These are phyloP conservation scores for Dentipellis sp. DNA, from an alignment of 768 basidiomycete species.

Conservation along the genomic window DNA sequence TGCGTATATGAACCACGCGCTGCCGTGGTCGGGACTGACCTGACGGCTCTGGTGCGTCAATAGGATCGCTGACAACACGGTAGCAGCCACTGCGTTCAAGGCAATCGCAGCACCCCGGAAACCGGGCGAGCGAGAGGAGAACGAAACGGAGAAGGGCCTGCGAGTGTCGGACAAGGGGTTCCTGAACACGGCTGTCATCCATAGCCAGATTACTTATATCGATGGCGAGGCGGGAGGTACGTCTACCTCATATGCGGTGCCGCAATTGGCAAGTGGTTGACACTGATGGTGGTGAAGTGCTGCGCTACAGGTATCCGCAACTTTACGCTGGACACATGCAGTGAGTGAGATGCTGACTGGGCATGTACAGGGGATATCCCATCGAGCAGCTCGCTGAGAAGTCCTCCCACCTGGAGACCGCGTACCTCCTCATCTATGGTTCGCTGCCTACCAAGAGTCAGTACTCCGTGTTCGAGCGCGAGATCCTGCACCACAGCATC, in stretches of 20 bases:
- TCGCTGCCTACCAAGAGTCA: conserved; percentile 59
- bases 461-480: conserved; percentile 54
- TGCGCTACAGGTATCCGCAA: conserved; percentile 58
- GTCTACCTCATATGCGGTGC: conserved; percentile 13
- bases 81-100: conserved; percentile 79
- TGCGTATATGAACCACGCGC: conserved; percentile 27
- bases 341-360: neutral
- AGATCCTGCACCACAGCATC: conserved; percentile 68
- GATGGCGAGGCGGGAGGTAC: conserved; percentile 79
- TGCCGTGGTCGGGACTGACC: neutral
- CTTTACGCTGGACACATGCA: neutral
- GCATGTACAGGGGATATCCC: conserved; percentile 66
- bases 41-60: neutral
- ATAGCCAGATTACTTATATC: conserved; percentile 81
- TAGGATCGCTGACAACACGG: conserved; percentile 74
- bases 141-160: conserved; percentile 76
- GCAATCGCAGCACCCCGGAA: conserved; percentile 49
- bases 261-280: neutral
- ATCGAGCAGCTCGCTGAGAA: conserved; percentile 83
- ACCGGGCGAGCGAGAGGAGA: conserved; percentile 62
- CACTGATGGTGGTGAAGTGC: conserved; percentile 25
- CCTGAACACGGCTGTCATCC: conserved; percentile 73
- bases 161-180: conserved; percentile 76
- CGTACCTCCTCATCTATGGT: conserved; percentile 87
- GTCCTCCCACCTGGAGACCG: conserved; percentile 73